A percentile compares a stretch with the other conserved stretches of the same genome.
phyloP scores from a whole-genome alignment of 768 basidiomycete species.

The Hygrophorus pudorinus region DNA sequence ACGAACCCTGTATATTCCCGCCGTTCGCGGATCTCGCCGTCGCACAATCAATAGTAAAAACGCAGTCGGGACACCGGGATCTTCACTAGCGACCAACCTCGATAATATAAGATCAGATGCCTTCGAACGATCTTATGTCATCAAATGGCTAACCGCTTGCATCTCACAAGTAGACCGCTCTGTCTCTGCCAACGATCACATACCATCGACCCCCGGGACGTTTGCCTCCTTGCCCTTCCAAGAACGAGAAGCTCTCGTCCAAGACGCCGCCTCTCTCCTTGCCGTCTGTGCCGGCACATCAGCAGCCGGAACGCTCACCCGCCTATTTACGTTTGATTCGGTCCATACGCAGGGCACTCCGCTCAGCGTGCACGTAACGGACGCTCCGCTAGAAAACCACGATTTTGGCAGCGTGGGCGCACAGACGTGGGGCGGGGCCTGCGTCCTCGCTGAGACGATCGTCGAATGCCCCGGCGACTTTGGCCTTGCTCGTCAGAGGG shows the following conservation, averaged over 20 bases:
- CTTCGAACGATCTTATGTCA: conserved; percentile 61
- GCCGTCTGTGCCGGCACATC: conserved; percentile 56
- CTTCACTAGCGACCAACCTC: background rate
- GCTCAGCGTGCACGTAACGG: conserved; percentile 41
- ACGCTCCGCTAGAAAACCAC: conserved; percentile 60
- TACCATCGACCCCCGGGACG: conserved; percentile 9
- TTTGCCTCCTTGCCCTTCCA: background rate
- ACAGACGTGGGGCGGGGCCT: conserved; percentile 86
- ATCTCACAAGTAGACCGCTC: conserved; percentile 29
- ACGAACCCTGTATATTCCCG: conserved; percentile 46
- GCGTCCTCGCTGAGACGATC: conserved; percentile 69
- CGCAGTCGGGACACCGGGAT: background rate
- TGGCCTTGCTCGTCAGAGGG: conserved; percentile 22
- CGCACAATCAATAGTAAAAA: background rate
- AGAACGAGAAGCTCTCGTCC: conserved; percentile 30
- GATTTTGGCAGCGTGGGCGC: conserved; percentile 69
- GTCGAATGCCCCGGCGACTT: conserved; percentile 45
- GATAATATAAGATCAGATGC: conserved; percentile 39
- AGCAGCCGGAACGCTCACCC: conserved; percentile 47
- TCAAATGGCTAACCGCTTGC: conserved; percentile 68
- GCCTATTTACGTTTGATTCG: conserved; percentile 37
- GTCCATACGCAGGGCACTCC: conserved; percentile 7
- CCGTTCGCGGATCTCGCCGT: conserved; percentile 49
- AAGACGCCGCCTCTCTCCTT: conserved; percentile 50
- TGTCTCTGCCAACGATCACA: background rate